Percentiles rank a stretch among this genome's conserved stretches.
Evolutionary conservation across 2,329 filamentous ascomycete genomes (phyloP).

Genomic region (Pseudopyricularia javanii): DNA sequence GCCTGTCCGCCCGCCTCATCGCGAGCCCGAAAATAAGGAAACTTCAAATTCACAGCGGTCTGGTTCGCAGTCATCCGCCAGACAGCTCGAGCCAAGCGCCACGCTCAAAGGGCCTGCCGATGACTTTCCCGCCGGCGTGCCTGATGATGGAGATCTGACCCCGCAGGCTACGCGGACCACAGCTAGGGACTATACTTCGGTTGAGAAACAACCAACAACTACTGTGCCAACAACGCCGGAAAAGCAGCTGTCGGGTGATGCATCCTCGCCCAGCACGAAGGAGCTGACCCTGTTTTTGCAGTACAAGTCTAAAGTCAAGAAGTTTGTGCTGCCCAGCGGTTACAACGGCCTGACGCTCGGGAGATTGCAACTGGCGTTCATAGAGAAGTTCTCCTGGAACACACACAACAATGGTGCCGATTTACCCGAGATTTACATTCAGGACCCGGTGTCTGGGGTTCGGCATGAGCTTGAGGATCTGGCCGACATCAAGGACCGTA

Average conservation of each 20-base stretch:
- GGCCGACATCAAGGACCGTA: constrained; percentile 83
- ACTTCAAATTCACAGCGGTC: constrained; percentile 11
- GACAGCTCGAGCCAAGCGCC: constrained; percentile 39
- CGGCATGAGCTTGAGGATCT: constrained; percentile 93
- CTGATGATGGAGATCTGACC: constrained; percentile 13
- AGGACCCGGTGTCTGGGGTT: constrained; percentile 91
- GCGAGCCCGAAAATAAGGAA: constrained; percentile 51
- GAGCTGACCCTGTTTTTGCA: constrained; percentile 90
- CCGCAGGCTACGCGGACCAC: background rate
- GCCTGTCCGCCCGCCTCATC: constrained; percentile 44
- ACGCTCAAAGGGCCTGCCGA: constrained; percentile 47
- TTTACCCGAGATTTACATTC: constrained; percentile 93
- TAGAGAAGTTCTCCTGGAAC: constrained; percentile 99
- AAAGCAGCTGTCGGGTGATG: constrained; percentile 34
- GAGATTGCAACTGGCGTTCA: constrained; percentile 85
- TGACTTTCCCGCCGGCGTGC: constrained; percentile 23
- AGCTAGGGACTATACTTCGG: background rate
- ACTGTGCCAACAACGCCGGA: constrained; percentile 1
- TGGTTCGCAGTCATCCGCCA: constrained; percentile 16
- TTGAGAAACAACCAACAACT: background rate
- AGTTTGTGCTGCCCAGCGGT: constrained; percentile 79
- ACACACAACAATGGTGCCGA: constrained; percentile 89
- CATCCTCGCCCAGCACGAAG: constrained; percentile 51
- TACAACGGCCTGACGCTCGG: constrained; percentile 76
- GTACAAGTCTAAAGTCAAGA: constrained; percentile 95